Evolutionary conservation across 2,329 filamentous ascomycete species (phyloP).

Genomic region (Cadophora luteo-olivacea): DNA sequence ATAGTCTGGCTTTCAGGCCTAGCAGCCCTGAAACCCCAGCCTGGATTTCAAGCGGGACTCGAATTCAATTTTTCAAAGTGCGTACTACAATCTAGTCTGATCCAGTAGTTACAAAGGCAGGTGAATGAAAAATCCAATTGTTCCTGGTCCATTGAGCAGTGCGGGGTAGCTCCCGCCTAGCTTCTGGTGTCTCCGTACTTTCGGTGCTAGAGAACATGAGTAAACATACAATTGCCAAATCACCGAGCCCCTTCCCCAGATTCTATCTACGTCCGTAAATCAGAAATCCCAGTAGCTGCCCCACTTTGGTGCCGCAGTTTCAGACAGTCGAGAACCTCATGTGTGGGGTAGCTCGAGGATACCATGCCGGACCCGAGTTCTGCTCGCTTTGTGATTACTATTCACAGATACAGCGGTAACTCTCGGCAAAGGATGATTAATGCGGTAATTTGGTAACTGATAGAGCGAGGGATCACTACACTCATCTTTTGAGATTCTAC

Average conservation of each 20-base stretch:
- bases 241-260: background rate
- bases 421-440: background rate
- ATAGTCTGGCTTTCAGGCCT: background rate
- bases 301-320: background rate
- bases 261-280: background rate
- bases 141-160: background rate
- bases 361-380: background rate
- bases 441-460: background rate
- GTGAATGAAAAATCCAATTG: background rate
- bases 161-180: background rate
- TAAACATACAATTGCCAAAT: background rate
- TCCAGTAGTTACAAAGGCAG: background rate
- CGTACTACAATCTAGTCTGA: background rate
- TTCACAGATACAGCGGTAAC: background rate
- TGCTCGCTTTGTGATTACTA: background rate
- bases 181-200: background rate
- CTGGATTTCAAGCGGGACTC: no score
- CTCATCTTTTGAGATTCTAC: no score
- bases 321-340: background rate
- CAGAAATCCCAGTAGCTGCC: no score
- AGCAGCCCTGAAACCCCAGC: background rate
- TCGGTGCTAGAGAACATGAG: background rate
- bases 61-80: background rate
- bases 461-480: background rate
- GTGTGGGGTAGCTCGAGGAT: background rate